These are phyloP conservation scores for Fusarium penzigii DNA, from an alignment of 2,329 filamentous ascomycete genomes.

Conservation along the genomic window DNA sequence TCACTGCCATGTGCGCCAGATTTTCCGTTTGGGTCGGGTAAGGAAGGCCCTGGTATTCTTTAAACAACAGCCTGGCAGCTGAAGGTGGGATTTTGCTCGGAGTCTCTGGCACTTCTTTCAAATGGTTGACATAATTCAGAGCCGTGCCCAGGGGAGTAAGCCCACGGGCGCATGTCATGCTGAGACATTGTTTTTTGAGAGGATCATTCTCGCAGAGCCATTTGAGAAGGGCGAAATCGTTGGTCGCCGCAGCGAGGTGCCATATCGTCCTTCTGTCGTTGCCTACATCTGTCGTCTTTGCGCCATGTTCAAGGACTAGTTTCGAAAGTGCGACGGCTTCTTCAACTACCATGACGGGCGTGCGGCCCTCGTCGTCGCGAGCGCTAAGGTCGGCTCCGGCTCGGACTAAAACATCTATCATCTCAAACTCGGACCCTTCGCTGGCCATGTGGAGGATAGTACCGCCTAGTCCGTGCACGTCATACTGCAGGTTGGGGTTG, in stretches of 20 bases:
- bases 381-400: slow-evolving; percentile 31
- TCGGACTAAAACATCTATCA: slow-evolving; percentile 31
- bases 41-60: slow-evolving; percentile 9
- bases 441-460: slow-evolving; percentile 36
- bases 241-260: slow-evolving; percentile 39
- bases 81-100: neutral
- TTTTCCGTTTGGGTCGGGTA: neutral
- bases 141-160: slow-evolving; percentile 36
- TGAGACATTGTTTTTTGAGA: slow-evolving; percentile 29
- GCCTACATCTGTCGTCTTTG: slow-evolving; percentile 33
- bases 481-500: slow-evolving; percentile 27
- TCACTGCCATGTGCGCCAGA: slow-evolving; percentile 22
- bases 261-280: slow-evolving; percentile 37
- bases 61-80: slow-evolving; percentile 20
- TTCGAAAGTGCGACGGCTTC: slow-evolving; percentile 23
- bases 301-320: slow-evolving; percentile 28
- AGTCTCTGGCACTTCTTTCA: slow-evolving; percentile 3
- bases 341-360: slow-evolving; percentile 39
- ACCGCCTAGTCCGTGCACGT: slow-evolving; percentile 12
- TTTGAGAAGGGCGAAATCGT: slow-evolving; percentile 30
- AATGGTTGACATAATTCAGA: slow-evolving; percentile 20
- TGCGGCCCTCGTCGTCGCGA: slow-evolving; percentile 31
- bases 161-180: slow-evolving; percentile 15
- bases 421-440: slow-evolving; percentile 23
- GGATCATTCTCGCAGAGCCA: slow-evolving; percentile 35